Evolutionary conservation across 2,329 filamentous ascomycete species (phyloP).

Genomic region (Byssoonygena ceratinophila): DNA sequence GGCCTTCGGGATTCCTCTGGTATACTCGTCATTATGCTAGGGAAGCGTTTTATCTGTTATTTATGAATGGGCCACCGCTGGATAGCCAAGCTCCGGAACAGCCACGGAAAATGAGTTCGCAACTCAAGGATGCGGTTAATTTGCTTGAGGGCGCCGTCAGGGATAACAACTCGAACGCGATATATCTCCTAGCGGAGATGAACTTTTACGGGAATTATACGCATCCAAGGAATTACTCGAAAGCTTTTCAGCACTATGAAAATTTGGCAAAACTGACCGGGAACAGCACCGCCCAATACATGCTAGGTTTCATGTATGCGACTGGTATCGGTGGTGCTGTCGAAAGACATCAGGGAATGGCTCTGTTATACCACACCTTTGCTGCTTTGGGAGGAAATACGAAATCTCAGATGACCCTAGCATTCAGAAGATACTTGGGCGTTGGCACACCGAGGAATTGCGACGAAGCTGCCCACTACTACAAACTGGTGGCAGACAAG

Average conservation of each 20-base stretch:
- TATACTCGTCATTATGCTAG: constrained; percentile 51
- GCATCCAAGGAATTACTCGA: constrained; percentile 67
- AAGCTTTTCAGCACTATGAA: constrained; percentile 72
- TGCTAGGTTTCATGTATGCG: constrained; percentile 91
- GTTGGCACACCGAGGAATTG: constrained; percentile 80
- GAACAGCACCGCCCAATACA: constrained; percentile 87
- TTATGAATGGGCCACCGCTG: constrained; percentile 51
- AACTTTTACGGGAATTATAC: constrained; percentile 95
- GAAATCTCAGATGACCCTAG: constrained; percentile 85
- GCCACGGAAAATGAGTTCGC: constrained; percentile 26
- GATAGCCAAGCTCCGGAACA: constrained; percentile 34
- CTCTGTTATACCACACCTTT: constrained; percentile 87
- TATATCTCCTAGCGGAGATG: constrained; percentile 83
- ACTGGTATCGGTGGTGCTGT: constrained; percentile 79
- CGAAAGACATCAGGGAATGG: constrained; percentile 76
- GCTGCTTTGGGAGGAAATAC: constrained; percentile 75
- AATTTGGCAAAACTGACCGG: constrained; percentile 64
- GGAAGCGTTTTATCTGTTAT: constrained; percentile 52
- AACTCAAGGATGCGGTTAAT: constrained; percentile 48
- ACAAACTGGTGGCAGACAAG: constrained; percentile 88
- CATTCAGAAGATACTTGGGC: constrained; percentile 72
- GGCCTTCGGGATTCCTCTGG: constrained; percentile 49
- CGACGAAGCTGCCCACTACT: constrained; percentile 73
- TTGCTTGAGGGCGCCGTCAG: constrained; percentile 50
- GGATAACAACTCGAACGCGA: constrained; percentile 58